phyloP scores from a whole-genome alignment of 306 rosid genomes.

The Ziziphus jujuba region DNA sequence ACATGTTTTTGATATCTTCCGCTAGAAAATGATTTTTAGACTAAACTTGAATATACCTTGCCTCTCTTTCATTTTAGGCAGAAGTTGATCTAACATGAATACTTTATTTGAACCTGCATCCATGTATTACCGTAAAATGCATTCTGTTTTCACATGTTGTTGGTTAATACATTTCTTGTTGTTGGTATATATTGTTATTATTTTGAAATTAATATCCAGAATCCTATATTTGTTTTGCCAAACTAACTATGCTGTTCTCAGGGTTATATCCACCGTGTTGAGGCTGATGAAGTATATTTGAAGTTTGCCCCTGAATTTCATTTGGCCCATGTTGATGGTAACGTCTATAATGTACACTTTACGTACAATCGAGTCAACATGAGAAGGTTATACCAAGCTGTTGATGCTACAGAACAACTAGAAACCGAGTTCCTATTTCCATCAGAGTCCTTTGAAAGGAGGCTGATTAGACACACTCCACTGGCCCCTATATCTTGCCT shows the following conservation, averaged over 20 bases:
- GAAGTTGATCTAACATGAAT: not conserved
- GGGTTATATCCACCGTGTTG: slow-evolving; percentile 81
- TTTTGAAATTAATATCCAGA: slow-evolving; percentile 1
- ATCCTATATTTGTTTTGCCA: slow-evolving; percentile 1
- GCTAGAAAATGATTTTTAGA: not conserved
- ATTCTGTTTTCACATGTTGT: not conserved
- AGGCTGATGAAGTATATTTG: slow-evolving; percentile 78
- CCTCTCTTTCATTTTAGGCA: not conserved
- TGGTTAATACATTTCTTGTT: slow-evolving; percentile 3
- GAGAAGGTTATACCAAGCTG: slow-evolving; percentile 84
- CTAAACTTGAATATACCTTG: not conserved
- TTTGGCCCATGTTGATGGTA: slow-evolving; percentile 42
- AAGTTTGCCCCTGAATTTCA: slow-evolving; percentile 61
- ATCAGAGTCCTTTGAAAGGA: slow-evolving; percentile 34
- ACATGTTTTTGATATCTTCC: too few species aligned
- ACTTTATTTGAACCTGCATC: slow-evolving; percentile 1
- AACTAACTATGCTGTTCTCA: slow-evolving; percentile 28
- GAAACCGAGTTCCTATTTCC: slow-evolving; percentile 64
- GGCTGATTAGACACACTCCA: slow-evolving; percentile 46
- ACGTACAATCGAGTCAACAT: slow-evolving; percentile 65
- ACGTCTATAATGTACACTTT: slow-evolving; percentile 59
- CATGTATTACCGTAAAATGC: not conserved
- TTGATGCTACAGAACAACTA: slow-evolving; percentile 49
- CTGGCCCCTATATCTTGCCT: slow-evolving; percentile 54
- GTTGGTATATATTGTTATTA: not conserved